phyloP scores from a whole-genome alignment of 2,329 filamentous ascomycete species.

The Hymenoscyphus albidus region DNA sequence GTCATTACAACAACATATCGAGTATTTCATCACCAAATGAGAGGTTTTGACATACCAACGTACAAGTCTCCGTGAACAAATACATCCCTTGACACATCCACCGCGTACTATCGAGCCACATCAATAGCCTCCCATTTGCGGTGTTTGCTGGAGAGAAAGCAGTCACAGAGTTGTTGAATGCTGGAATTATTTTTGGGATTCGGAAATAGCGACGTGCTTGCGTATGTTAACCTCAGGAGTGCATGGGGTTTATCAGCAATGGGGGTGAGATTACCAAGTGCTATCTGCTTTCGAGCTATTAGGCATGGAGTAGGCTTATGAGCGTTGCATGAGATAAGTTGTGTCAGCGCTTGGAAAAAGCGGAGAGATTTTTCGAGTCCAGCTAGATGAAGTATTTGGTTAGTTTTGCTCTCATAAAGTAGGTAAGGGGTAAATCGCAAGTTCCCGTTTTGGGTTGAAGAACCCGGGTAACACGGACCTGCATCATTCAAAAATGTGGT shows the following conservation, averaged over 20 bases:
- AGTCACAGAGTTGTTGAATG: slow-evolving; percentile 49
- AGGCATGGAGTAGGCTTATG: slow-evolving; percentile 40
- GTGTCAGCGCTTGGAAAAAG: slow-evolving; percentile 49
- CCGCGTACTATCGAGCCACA: slow-evolving; percentile 51
- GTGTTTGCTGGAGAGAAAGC: slow-evolving; percentile 33
- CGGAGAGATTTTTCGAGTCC: slow-evolving; percentile 60
- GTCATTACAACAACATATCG: slow-evolving; percentile 6
- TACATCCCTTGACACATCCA: slow-evolving; percentile 63
- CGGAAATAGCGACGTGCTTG: slow-evolving; percentile 60
- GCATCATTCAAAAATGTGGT: slow-evolving; percentile 29
- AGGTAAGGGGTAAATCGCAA: not conserved
- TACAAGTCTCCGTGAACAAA: slow-evolving; percentile 61
- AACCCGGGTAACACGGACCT: slow-evolving; percentile 15
- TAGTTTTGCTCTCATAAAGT: not conserved
- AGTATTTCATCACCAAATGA: slow-evolving; percentile 21
- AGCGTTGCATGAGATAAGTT: slow-evolving; percentile 46
- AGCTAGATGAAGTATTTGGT: slow-evolving; percentile 37
- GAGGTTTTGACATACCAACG: slow-evolving; percentile 47
- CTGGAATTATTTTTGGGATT: slow-evolving; percentile 63
- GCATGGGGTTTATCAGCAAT: not conserved
- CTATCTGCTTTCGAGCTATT: slow-evolving; percentile 40
- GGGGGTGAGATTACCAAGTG: slow-evolving; percentile 36
- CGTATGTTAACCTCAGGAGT: not conserved
- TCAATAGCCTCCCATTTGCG: slow-evolving; percentile 22
- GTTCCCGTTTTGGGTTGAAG: not conserved